Base-by-base conservation (phyloP, 768 basidiomycete species). In the Russula virescens region DNA sequence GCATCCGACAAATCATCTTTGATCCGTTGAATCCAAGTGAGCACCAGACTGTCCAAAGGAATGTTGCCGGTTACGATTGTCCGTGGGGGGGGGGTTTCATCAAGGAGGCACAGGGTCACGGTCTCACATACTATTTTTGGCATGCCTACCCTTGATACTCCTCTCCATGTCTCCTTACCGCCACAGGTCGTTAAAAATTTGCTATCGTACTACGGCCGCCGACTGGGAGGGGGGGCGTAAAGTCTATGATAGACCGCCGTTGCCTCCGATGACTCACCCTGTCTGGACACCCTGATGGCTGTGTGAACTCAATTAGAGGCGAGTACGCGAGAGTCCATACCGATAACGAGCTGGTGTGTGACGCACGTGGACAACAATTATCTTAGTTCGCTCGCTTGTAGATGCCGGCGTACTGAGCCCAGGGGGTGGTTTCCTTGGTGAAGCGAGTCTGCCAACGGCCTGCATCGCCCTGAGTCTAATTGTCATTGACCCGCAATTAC, bases 381-480 rank as follows among this genome's bases (percentile, higher is more conserved):
- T 19, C 31, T n/a, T 2, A 13, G 50, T n/a, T 18, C 47, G 35
- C 11, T 18, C 47, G 35, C 11, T 40, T 4, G 28, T 18, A 1
- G 26, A 52, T 11, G n/a, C n/a, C 26, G 42, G n/a, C 34, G 43
- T 45, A n/a, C n/a, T n/a, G 25, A 25, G 18, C 7, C 42, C 42
- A 21, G 42, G 28, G 28, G 10, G 23, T 31, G 14, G 26, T 53
- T 45, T 51, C 50, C 28, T 52, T 52, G 42, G 43, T 40, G 21
- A 59, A 46, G 18, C 19, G 18, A 1, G 14, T 35, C 16, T 25
- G 8, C 52, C 55, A 1, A 26, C 25, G 13, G 49, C 50, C 43
- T 50, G 59, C 51, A 47, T 42, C 52, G 51, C 58, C 43, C 42
- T 60, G 58, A 60, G 26, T 60, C 21, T 34, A 31, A 31, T 3